phyloP scores from a whole-genome alignment of 352 stramenopile genomes.

The Phytophthora foliorum region DNA sequence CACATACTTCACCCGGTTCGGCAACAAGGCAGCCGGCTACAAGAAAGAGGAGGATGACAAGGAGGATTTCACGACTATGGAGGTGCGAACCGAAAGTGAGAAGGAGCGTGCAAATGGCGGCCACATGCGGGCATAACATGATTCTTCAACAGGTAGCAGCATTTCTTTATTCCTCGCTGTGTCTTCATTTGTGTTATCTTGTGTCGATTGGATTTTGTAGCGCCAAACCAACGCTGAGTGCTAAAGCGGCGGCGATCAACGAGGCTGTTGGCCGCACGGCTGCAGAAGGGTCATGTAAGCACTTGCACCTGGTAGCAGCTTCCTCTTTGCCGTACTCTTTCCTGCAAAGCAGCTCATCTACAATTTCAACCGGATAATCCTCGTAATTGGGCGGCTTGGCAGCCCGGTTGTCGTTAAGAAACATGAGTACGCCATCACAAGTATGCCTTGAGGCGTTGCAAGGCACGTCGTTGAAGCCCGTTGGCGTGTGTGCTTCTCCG shows the following conservation, averaged over 20 bases:
- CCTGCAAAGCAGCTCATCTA: conserved; percentile 60
- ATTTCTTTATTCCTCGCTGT: conserved; percentile 21
- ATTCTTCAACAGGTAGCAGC: conserved; percentile 32
- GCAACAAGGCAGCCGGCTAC: conserved; percentile 64
- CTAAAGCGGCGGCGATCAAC: conserved; percentile 14
- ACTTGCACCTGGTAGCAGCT: conserved; percentile 54
- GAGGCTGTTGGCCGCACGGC: conserved; percentile 12
- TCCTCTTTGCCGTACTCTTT: conserved; percentile 40
- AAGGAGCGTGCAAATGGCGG: conserved; percentile 54
- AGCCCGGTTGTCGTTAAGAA: conserved; percentile 82
- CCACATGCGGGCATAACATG: conserved; percentile 50
- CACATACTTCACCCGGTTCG: conserved; percentile 87
- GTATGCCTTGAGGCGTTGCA: conserved; percentile 66
- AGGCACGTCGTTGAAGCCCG: conserved; percentile 67
- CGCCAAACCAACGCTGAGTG: conserved; percentile 14
- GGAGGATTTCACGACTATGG: conserved; percentile 82
- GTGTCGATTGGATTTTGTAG: conserved; percentile 9
- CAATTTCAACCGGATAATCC: conserved; percentile 74
- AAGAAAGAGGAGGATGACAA: conserved; percentile 84
- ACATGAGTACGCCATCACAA: conserved; percentile 67
- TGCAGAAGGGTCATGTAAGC: conserved; percentile 47
- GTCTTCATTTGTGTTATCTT: conserved; percentile 23
- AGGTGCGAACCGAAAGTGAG: conserved; percentile 79
- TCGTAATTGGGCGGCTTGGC: conserved; percentile 84
- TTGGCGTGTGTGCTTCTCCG: conserved; percentile 47